Conservation (phyloP, 345 rosid genomes). For the Chamaenerion angustifolium region DNA sequence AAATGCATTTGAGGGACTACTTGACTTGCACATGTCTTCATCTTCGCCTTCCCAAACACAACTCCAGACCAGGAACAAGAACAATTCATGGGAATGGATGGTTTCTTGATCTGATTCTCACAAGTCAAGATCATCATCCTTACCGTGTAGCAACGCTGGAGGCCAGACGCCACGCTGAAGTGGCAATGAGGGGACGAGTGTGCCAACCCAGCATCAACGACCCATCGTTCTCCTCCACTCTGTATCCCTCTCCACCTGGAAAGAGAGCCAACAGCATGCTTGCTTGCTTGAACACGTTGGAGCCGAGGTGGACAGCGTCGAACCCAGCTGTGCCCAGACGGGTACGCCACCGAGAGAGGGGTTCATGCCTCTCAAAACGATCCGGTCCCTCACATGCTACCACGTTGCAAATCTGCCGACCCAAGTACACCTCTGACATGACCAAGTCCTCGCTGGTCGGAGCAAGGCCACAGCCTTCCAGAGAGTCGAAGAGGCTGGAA, state of each 20-base stretch:
- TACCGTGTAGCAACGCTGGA: background rate
- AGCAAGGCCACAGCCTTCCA: conserved; percentile 38
- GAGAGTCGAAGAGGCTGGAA: conserved; percentile 74
- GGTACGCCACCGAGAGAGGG: conserved; percentile 47
- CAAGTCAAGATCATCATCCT: too few species aligned
- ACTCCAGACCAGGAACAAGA: too few species aligned
- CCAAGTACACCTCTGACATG: conserved; percentile 75
- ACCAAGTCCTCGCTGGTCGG: conserved; percentile 38
- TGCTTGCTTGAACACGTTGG: conserved; percentile 82
- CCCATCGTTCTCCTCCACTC: conserved; percentile 77
- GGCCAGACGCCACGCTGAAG: conserved; percentile 73
- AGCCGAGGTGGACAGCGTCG: conserved; percentile 59
- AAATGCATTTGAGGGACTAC: too few species aligned
- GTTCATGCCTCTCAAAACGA: conserved; percentile 73
- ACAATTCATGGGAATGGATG: too few species aligned
- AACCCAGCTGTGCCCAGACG: conserved; percentile 53
- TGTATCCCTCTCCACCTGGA: conserved; percentile 74
- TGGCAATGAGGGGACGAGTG: conserved; percentile 69
- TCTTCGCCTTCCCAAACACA: too few species aligned
- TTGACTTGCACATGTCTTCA: too few species aligned
- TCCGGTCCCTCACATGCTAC: conserved; percentile 80
- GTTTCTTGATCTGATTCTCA: too few species aligned
- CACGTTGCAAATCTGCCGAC: conserved; percentile 68
- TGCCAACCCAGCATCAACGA: conserved; percentile 94
- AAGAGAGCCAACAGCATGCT: conserved; percentile 69